phyloP scores from a whole-genome alignment of 1,284 basidiomycete genomes.

The Chondrostereum purpureum region DNA sequence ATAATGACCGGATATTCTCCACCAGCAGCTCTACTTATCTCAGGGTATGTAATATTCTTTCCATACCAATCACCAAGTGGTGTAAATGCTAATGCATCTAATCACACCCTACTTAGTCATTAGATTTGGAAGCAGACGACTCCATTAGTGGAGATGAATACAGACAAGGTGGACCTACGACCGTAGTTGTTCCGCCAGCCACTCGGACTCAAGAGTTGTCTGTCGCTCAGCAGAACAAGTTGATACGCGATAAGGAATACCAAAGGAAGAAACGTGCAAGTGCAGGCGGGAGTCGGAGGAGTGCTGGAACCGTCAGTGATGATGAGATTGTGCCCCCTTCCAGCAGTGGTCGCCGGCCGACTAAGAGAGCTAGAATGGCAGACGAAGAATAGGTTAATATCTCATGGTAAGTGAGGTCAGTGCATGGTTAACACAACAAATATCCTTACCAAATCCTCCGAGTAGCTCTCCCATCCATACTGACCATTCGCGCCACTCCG shows the following conservation, averaged over 20 bases:
- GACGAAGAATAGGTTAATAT: slow-evolving; percentile 39
- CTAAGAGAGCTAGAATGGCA: slow-evolving; percentile 54
- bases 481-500: too few relatives aligned
- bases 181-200: slow-evolving; percentile 68
- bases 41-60: slow-evolving; percentile 43
- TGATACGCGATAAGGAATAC: slow-evolving; percentile 62
- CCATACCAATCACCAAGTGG: background rate
- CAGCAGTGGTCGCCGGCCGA: slow-evolving; percentile 44
- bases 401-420: background rate
- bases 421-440: background rate
- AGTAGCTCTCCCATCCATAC: too few relatives aligned
- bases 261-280: slow-evolving; percentile 66
- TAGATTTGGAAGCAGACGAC: slow-evolving; percentile 70
- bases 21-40: slow-evolving; percentile 67
- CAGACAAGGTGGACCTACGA: slow-evolving; percentile 59
- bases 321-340: slow-evolving; percentile 52
- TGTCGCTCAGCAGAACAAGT: slow-evolving; percentile 67
- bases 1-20: slow-evolving; percentile 74
- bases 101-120: slow-evolving; percentile 37
- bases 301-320: slow-evolving; percentile 56
- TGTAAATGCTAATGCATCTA: too few relatives aligned
- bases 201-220: slow-evolving; percentile 55
- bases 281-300: slow-evolving; percentile 30
- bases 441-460: background rate
- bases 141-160: slow-evolving; percentile 52